Evolutionary conservation across 805 yeast species (phyloP), one percentile per base, ranked within the genome.

Genomic region (Kazachstania taianensis): DNA sequence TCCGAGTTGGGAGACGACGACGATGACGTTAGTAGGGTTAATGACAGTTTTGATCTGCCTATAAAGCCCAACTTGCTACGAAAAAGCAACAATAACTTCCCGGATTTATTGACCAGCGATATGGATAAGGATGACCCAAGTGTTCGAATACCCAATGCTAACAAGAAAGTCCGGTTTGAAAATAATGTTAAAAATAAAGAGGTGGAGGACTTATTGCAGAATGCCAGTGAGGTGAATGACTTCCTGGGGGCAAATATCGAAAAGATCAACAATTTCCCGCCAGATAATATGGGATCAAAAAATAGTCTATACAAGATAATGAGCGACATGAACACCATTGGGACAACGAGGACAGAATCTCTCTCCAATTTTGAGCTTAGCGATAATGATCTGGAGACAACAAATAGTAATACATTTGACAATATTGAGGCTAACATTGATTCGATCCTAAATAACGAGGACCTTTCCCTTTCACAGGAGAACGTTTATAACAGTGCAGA

Each of bases 331-430:
- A 41, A 44, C 13, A 39, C 49, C 4, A 41, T 41, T 27, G 48
- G 45, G 2, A 46, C 51, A 2, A 36, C 46, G 3, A 30, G 41
- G 7, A 45, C 52, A 1, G 58, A 53, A 7, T 52, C 59, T 2
- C 37, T 46, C 23, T 54, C 59, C 8, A 54, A 53, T 34, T 54
- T 54, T 32, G 52, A 50, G 20, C 39, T 54, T 28, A 53, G 57
- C 35, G 59, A 49, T 13, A 38, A 36, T 23, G 24, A 36, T 5
- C 25, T 39, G n/a, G 45, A 42, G 25, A 23, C 33, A 8, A 16
- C 8, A n/a, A 17, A 30, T 7, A 31, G 36, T 17, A 20, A 24
- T 10, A 22, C 29, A 24, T 25, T 37, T 18, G 34, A 33, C 19
- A 29, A 37, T 20, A 30, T 29, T 10, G 33, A 33, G 16, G 22